Base-by-base conservation (phyloP, 441 rosid genomes). In the Eruca vesicaria region DNA sequence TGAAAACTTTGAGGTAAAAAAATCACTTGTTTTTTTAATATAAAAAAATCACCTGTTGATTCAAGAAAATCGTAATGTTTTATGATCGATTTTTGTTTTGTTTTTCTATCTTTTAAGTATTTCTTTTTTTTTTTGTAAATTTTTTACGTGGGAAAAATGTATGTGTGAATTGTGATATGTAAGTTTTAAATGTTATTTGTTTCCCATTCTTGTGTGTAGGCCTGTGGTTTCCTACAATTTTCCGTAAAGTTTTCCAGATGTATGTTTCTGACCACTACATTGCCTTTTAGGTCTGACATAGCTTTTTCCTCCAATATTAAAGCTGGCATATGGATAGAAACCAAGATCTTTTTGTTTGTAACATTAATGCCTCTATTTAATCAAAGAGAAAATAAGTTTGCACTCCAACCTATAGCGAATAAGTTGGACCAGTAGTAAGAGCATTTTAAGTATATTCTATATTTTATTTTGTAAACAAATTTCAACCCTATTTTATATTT, bases 201-300 rank as follows among this genome's bases (percentile, higher is more conserved):
- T 11, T 62, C 76, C 72, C 59, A 76, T 63, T 65, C 33, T 58
- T 58, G 68, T 33, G 19, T 64, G 32, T 76, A 56, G 65, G 63
- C 45, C 41, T 63, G 59, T 23, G 1, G 26, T 23, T 23, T 23
- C 26, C 2, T 23, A 23, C 26, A 23, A 23, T 20, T 69, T 59
- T 36, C 4, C 76, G 66, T 63, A 6, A 14, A 35, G 29, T 19
- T 62, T 36, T n/a, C 32, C 16, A 55, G 66, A 63, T 77, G 63
- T 35, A 57, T 63, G 66, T 57, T 70, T 76, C 66, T 76, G 66
- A 63, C 66, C 63, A 18, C 61, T 70, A 32, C 20, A 41, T 62
- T 69, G 62, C 9, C 79, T 63, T 63, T 69, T 68, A 41, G 50
- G 32, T 50, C 62, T 35, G 66, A 56, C 71, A 43, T 26, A 21